phyloP scores from a whole-genome alignment of 306 rosid genomes.

The Lathyrus sativus region DNA sequence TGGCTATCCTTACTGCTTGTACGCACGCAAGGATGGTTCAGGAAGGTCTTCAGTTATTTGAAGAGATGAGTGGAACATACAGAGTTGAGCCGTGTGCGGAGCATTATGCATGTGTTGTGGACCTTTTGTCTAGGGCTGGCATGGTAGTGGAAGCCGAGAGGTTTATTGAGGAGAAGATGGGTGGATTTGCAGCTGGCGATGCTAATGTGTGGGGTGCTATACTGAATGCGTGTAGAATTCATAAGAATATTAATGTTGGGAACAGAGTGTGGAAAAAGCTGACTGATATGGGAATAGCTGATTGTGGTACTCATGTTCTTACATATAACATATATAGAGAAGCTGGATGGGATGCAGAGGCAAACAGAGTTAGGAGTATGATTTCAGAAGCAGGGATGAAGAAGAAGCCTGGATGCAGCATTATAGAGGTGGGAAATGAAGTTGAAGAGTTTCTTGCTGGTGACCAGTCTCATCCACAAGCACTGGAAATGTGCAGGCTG shows the following conservation, averaged over 20 bases:
- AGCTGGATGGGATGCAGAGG: slow-evolving; percentile 79
- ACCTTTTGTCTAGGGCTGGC: slow-evolving; percentile 72
- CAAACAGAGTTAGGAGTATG: slow-evolving; percentile 59
- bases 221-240: slow-evolving; percentile 71
- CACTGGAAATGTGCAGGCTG: slow-evolving; percentile 56
- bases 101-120: slow-evolving; percentile 55
- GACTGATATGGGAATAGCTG: slow-evolving; percentile 54
- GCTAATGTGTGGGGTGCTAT: slow-evolving; percentile 82
- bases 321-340: slow-evolving; percentile 69
- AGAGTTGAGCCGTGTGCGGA: slow-evolving; percentile 36
- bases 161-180: slow-evolving; percentile 78
- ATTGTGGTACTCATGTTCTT: slow-evolving; percentile 71
- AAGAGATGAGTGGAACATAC: slow-evolving; percentile 49
- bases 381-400: slow-evolving; percentile 57
- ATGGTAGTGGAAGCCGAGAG: slow-evolving; percentile 76
- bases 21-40: slow-evolving; percentile 64
- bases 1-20: slow-evolving; percentile 64
- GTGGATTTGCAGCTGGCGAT: slow-evolving; percentile 57
- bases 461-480: slow-evolving; percentile 70
- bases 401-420: slow-evolving; percentile 84
- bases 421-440: slow-evolving; percentile 66
- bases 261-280: slow-evolving; percentile 72
- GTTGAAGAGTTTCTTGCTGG: slow-evolving; percentile 82
- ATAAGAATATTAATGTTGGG: slow-evolving; percentile 62
- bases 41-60: slow-evolving; percentile 60